These are phyloP conservation scores for Cyclotella distinguenda DNA, from an alignment of 108 stramenopile species.

Conservation along the genomic window DNA sequence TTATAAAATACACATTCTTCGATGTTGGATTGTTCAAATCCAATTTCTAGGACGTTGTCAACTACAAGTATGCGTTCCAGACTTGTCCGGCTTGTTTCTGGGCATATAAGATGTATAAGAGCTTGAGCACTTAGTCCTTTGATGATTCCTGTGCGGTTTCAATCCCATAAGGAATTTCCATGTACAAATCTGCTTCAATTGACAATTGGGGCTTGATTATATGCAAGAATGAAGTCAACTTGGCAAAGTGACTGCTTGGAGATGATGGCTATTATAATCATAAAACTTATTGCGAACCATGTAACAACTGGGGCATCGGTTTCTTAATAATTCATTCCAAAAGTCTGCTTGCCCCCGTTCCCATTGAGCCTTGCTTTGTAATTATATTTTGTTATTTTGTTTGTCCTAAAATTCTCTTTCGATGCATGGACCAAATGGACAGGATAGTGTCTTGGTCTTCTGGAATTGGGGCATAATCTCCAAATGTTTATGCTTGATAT, in stretches of 20 bases:
- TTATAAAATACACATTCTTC: slow-evolving; percentile 54
- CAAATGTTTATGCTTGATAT: too few relatives aligned
- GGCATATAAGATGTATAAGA: slow-evolving; percentile 24
- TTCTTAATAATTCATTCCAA: slow-evolving; percentile 21
- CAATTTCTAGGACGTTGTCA: slow-evolving; percentile 30
- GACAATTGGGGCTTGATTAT: slow-evolving; percentile 51
- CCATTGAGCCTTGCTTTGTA: background rate
- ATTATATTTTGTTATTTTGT: too few relatives aligned
- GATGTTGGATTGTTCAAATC: slow-evolving; percentile 41
- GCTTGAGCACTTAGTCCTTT: slow-evolving; percentile 36
- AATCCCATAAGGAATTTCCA: slow-evolving; percentile 53
- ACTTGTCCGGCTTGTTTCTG: slow-evolving; percentile 47
- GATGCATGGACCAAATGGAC: too few relatives aligned
- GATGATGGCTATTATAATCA: background rate
- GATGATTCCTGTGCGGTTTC: background rate
- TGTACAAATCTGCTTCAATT: slow-evolving; percentile 42
- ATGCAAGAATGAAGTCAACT: slow-evolving; percentile 56
- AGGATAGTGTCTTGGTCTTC: too few relatives aligned
- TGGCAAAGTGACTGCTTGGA: background rate
- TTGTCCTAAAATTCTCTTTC: too few relatives aligned
- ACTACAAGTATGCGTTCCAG: slow-evolving; percentile 35
- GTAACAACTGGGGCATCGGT: slow-evolving; percentile 34
- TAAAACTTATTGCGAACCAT: slow-evolving; percentile 22
- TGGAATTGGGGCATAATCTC: too few relatives aligned
- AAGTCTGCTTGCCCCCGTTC: slow-evolving; percentile 15